These are phyloP conservation scores for Selaginella tamariscina DNA, from an alignment of 75 land plant genomes.

Conservation along the genomic window DNA sequence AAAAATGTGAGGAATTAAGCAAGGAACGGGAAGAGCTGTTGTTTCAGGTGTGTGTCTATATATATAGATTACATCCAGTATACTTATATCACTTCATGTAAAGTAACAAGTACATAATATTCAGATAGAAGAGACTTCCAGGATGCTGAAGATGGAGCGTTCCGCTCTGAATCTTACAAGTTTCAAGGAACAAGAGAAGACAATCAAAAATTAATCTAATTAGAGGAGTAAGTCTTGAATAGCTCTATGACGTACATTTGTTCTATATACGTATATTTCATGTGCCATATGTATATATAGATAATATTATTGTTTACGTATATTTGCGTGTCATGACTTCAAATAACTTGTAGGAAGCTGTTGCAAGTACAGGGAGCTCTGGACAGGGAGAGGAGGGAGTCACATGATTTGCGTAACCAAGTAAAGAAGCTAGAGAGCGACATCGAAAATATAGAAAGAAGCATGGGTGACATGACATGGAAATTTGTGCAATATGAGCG, in stretches of 20 bases:
- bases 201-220: neutral
- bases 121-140: neutral
- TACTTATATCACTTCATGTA: no score
- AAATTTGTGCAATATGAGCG: slow-evolving; percentile 4
- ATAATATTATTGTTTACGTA: neutral
- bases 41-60: neutral
- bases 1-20: neutral
- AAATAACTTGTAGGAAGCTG: neutral
- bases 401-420: neutral
- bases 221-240: neutral
- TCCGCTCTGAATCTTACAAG: neutral
- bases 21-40: neutral
- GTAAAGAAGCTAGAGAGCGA: neutral
- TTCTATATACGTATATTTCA: no score
- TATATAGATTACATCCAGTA: no score
- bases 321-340: neutral
- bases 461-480: neutral
- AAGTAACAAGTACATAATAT: neutral
- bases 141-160: neutral
- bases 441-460: neutral
- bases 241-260: no score
- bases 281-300: no score
- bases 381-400: neutral
- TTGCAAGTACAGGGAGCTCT: neutral
- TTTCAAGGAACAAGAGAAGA: neutral